Conservation (phyloP, 192 early-diverging fungal species). For the Coemansia sp. region DNA sequence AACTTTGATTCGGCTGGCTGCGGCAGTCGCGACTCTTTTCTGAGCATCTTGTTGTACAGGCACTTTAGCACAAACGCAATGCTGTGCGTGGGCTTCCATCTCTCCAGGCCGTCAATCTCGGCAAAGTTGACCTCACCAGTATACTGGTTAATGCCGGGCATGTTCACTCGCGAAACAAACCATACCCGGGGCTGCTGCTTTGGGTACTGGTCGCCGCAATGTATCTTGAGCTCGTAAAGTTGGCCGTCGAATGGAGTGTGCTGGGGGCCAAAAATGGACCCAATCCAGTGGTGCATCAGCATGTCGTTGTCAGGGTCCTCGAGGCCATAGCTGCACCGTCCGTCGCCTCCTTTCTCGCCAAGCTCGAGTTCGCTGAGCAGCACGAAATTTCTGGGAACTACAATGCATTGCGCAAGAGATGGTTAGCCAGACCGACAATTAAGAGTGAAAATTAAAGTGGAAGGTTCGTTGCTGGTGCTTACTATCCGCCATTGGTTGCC, state of each 20-base stretch:
- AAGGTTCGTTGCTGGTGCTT: background rate
- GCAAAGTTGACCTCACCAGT: constrained; percentile 73
- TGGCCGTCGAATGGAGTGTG: constrained; percentile 88
- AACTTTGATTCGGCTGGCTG: background rate
- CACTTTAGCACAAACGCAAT: constrained; percentile 81
- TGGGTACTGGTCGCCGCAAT: constrained; percentile 87
- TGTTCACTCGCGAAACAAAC: constrained; percentile 82
- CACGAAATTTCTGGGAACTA: constrained; percentile 96
- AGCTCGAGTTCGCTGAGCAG: constrained; percentile 96
- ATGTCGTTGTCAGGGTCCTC: constrained; percentile 73
- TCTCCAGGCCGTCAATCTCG: constrained; percentile 70
- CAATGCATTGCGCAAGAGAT: constrained; percentile 1
- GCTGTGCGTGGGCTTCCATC: constrained; percentile 79
- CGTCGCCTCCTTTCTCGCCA: constrained; percentile 96
- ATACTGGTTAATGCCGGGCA: constrained; percentile 80
- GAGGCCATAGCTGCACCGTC: constrained; percentile 90
- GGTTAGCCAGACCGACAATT: too few species aligned
- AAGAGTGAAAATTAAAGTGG: too few species aligned
- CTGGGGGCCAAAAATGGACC: constrained; percentile 85
- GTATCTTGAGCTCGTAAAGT: constrained; percentile 84
- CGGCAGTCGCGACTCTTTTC: background rate
- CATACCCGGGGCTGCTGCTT: constrained; percentile 71
- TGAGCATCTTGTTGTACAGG: constrained; percentile 87
- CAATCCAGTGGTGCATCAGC: constrained; percentile 86
- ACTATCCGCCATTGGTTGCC: constrained; percentile 1